Percentiles rank a stretch among this genome's conserved stretches.
phyloP scores from a whole-genome alignment of 2,329 filamentous ascomycete species.

The Monilinia fructigena region DNA sequence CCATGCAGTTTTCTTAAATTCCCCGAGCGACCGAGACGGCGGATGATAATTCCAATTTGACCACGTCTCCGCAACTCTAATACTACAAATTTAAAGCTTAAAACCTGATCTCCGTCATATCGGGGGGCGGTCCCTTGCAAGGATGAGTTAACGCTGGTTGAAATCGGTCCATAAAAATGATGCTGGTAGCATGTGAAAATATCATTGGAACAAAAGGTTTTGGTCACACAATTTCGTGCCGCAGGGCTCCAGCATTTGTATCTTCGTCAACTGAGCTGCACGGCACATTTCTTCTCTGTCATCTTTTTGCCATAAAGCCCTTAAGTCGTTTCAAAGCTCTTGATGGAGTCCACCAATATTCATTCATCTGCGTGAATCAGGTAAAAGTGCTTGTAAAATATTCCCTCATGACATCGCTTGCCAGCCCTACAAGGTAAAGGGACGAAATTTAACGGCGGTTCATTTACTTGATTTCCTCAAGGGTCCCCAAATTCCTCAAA shows the following conservation, averaged over 20 bases:
- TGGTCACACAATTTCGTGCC: background rate
- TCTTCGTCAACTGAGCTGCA: background rate
- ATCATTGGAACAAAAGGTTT: background rate
- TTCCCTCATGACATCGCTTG: background rate
- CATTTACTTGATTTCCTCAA: background rate
- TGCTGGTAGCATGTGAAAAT: background rate
- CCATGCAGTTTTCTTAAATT: background rate
- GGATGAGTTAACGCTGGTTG: slow-evolving; percentile 6
- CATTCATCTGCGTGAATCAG: background rate
- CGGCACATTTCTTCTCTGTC: background rate
- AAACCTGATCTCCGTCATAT: slow-evolving; percentile 2
- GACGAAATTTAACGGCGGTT: background rate
- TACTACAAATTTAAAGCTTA: background rate
- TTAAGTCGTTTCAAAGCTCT: background rate
- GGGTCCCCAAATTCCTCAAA: background rate
- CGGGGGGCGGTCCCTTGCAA: background rate
- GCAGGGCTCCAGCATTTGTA: slow-evolving; percentile 12
- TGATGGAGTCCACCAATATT: background rate
- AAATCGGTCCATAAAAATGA: background rate
- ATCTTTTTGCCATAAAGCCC: background rate
- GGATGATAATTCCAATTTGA: slow-evolving; percentile 5
- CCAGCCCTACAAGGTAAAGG: background rate
- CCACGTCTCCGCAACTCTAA: slow-evolving; percentile 14
- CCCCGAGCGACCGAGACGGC: background rate
- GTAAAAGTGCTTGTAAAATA: background rate